phyloP scores from a whole-genome alignment of 2,329 filamentous ascomycete genomes.

The Colletotrichum eleusines region DNA sequence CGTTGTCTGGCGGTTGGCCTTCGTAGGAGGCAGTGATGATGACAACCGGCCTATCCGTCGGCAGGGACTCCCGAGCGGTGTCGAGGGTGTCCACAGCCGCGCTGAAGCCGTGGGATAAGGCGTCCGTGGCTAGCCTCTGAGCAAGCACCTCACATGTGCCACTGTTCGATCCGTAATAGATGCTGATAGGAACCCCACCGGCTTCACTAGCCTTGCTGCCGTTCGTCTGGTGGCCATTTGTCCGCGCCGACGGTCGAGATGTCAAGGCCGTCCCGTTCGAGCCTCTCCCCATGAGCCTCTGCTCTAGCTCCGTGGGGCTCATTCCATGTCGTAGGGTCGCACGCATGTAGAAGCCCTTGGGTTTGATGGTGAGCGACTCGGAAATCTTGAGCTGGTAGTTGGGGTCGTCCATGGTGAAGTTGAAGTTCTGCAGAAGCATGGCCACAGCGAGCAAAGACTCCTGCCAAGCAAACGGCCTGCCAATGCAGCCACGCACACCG shows the following conservation, averaged over 20 bases:
- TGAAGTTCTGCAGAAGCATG: slow-evolving; percentile 75
- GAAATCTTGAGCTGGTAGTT: slow-evolving; percentile 65
- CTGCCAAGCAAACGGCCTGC: slow-evolving; percentile 66
- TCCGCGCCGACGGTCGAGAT: slow-evolving; percentile 3
- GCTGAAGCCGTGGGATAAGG: slow-evolving; percentile 65
- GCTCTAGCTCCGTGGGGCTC: slow-evolving; percentile 57
- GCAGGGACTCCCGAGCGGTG: slow-evolving; percentile 66
- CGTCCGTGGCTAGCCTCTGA: slow-evolving; percentile 68
- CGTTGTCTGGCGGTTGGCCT: slow-evolving; percentile 77
- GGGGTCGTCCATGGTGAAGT: slow-evolving; percentile 71
- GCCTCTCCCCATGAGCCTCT: slow-evolving; percentile 53
- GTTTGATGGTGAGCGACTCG: slow-evolving; percentile 70
- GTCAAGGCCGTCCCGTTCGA: slow-evolving; percentile 21
- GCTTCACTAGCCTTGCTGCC: slow-evolving; percentile 21
- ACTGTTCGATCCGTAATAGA: slow-evolving; percentile 76
- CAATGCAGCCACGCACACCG: slow-evolving; percentile 65
- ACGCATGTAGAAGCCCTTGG: slow-evolving; percentile 70
- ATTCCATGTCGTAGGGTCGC: slow-evolving; percentile 62
- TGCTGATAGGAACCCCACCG: slow-evolving; percentile 59
- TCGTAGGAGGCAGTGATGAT: slow-evolving; percentile 78
- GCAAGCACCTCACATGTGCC: slow-evolving; percentile 78
- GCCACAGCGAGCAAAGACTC: slow-evolving; percentile 61
- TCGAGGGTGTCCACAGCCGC: slow-evolving; percentile 68
- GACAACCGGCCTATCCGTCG: slow-evolving; percentile 68
- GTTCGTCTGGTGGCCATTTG: slow-evolving; percentile 23